Percentiles rank a stretch among this genome's conserved stretches.
These are phyloP conservation scores for Hawksworthiomyces lignivorus DNA, from an alignment of 2,329 filamentous ascomycete genomes.

Conservation along the genomic window DNA sequence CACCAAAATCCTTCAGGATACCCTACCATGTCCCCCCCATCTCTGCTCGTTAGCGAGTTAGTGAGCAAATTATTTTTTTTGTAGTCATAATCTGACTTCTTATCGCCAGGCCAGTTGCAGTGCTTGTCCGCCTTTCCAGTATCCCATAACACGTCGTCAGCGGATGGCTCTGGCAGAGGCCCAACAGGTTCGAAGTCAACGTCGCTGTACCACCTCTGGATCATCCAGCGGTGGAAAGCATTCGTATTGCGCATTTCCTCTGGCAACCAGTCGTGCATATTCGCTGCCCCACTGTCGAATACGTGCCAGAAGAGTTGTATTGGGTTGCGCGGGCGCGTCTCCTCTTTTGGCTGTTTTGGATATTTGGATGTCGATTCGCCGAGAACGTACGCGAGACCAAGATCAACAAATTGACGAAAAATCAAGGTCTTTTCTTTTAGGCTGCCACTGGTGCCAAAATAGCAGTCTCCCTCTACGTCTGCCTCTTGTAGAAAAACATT, in stretches of 20 bases:
- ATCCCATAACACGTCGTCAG: constrained; percentile 6
- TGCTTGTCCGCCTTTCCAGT: constrained; percentile 2
- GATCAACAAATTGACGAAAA: constrained; percentile 14
- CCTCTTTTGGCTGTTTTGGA: not conserved
- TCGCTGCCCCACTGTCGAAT: constrained; percentile 11
- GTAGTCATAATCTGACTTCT: no score
- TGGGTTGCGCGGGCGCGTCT: constrained; percentile 12
- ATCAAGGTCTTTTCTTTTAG: not conserved
- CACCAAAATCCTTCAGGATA: no score
- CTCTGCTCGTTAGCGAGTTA: no score
- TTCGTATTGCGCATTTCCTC: constrained; percentile 9
- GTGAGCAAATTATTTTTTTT: no score
- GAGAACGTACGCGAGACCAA: constrained; percentile 12
- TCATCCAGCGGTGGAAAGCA: constrained; percentile 11
- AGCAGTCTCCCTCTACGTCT: not conserved
- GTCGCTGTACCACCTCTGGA: constrained; percentile 14
- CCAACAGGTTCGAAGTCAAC: constrained; percentile 12
- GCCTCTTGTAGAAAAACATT: constrained; percentile 12
- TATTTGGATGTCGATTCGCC: constrained; percentile 1
- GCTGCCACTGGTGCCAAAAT: no score
- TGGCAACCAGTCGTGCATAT: constrained; percentile 16
- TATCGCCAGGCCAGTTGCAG: no score
- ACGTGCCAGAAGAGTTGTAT: constrained; percentile 14
- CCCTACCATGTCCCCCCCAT: no score
- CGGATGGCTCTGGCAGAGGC: constrained; percentile 1